phyloP scores from a whole-genome alignment of 768 basidiomycete species.

The Amanita polypyramis region DNA sequence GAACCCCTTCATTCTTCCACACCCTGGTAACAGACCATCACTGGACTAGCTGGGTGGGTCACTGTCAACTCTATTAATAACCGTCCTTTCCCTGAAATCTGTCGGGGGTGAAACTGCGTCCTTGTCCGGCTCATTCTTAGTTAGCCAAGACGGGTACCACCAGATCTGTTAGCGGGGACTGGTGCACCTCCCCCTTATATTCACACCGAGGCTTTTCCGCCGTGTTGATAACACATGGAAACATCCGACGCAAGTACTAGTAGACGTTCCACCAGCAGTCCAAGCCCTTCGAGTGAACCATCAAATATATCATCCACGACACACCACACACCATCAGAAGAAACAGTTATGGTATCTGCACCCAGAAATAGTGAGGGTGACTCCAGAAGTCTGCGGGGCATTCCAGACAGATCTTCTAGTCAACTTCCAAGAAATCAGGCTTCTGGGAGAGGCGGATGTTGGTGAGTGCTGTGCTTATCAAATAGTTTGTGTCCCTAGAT shows the following conservation, averaged over 20 bases:
- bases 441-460: conserved; percentile 68
- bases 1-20: conserved; percentile 20
- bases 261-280: conserved; percentile 34
- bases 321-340: conserved; percentile 21
- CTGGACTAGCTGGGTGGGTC: conserved; percentile 14
- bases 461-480: conserved; percentile 35
- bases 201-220: conserved; percentile 34
- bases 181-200: conserved; percentile 11
- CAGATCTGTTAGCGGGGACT: conserved; percentile 2
- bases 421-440: conserved; percentile 43
- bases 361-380: conserved; percentile 14
- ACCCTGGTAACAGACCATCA: conserved; percentile 42
- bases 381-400: conserved; percentile 27
- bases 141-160: conserved; percentile 12
- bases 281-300: conserved; percentile 32
- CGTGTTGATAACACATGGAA: conserved; percentile 4
- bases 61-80: conserved; percentile 24
- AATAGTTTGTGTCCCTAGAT: conserved; percentile 8
- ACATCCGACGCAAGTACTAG: conserved; percentile 11
- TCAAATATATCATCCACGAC: conserved; percentile 34
- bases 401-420: conserved; percentile 34
- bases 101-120: conserved; percentile 21
- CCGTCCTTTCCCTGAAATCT: conserved; percentile 19
- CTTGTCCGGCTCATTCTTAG: conserved; percentile 22
- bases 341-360: conserved; percentile 19